These are phyloP conservation scores for Suillus decipiens DNA, from an alignment of 768 basidiomycete genomes.

Conservation along the genomic window DNA sequence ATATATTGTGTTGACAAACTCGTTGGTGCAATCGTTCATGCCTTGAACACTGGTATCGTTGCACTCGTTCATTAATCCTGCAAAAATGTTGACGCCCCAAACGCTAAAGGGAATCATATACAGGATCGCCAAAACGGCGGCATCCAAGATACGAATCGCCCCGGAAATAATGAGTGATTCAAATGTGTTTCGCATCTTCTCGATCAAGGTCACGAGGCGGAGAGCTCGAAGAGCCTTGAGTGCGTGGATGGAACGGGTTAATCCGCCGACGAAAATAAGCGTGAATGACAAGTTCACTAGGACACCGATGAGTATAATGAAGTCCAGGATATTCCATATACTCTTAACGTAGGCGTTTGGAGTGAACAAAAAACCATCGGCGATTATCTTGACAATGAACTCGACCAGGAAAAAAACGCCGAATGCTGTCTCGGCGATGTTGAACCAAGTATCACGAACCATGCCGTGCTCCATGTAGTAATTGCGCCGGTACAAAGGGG, in stretches of 20 bases:
- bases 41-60: conserved; percentile 64
- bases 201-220: conserved; percentile 86
- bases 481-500: conserved; percentile 77
- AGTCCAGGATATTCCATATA: conserved; percentile 91
- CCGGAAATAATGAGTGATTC: conserved; percentile 87
- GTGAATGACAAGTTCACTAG: conserved; percentile 73
- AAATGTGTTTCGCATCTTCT: conserved; percentile 85
- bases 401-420: conserved; percentile 74
- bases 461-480: conserved; percentile 64
- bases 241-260: conserved; percentile 80
- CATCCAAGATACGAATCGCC: conserved; percentile 81
- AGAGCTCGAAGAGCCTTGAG: conserved; percentile 88
- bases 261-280: conserved; percentile 73
- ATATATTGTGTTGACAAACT: conserved; percentile 67
- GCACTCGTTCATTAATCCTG: conserved; percentile 80
- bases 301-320: conserved; percentile 78
- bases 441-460: conserved; percentile 82
- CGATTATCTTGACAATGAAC: conserved; percentile 86
- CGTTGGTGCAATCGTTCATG: conserved; percentile 67
- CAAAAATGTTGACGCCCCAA: conserved; percentile 93
- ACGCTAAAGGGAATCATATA: conserved; percentile 93
- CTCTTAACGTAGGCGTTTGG: conserved; percentile 91
- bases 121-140: conserved; percentile 84
- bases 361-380: conserved; percentile 89
- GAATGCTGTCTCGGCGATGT: conserved; percentile 74